Conservation (phyloP, 2,329 filamentous ascomycete species). For the Clonostachys rosea region DNA sequence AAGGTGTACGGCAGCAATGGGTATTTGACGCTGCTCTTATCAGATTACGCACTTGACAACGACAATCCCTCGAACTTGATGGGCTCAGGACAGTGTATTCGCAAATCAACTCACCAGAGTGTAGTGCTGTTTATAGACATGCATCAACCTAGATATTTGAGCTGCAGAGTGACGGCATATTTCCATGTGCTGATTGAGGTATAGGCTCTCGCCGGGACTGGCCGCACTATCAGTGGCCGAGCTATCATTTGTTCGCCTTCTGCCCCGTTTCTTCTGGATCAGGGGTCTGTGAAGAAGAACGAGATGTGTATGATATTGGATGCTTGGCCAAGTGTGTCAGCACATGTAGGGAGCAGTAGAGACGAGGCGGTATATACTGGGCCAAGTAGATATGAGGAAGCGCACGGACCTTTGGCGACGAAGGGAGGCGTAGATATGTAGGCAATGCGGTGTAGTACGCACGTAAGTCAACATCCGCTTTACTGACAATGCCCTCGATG, state of each 20-base stretch:
- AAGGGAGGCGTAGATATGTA: conserved; percentile 6
- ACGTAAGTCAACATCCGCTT: conserved; percentile 8
- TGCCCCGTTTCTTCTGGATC: background rate
- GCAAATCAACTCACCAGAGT: conserved; percentile 6
- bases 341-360: background rate
- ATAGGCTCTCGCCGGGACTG: background rate
- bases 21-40: conserved; percentile 6
- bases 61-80: too few relatives aligned
- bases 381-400: conserved; percentile 11
- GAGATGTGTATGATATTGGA: conserved; percentile 12
- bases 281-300: conserved; percentile 13
- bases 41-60: too few relatives aligned
- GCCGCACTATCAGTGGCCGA: background rate
- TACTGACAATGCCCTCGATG: conserved; percentile 6
- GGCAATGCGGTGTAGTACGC: conserved; percentile 8
- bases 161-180: conserved; percentile 11
- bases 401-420: conserved; percentile 5
- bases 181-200: conserved; percentile 4
- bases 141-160: conserved; percentile 9
- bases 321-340: conserved; percentile 2
- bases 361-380: conserved; percentile 8
- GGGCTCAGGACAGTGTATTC: too few relatives aligned
- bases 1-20: conserved; percentile 10
- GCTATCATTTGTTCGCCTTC: too few relatives aligned
- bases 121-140: conserved; percentile 11